These are phyloP conservation scores for Capsella rubella DNA, from an alignment of 441 rosid species.

Conservation along the genomic window DNA sequence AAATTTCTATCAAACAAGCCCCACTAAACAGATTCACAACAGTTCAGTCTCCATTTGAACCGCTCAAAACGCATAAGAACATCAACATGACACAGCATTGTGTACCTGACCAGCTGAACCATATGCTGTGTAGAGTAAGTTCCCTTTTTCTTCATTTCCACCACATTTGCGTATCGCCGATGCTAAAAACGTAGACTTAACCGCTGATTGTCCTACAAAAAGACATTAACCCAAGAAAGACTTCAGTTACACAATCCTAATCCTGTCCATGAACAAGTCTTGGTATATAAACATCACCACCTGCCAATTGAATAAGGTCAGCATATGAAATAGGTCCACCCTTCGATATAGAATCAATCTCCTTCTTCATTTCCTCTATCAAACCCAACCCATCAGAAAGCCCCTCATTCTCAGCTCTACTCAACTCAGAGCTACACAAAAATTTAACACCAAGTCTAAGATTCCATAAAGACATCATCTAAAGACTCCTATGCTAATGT, in stretches of 20 bases:
- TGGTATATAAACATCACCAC: constrained; percentile 43
- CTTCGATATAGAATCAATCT: constrained; percentile 81
- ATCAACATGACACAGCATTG: background rate
- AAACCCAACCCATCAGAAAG: constrained; percentile 66
- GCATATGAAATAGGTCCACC: constrained; percentile 90
- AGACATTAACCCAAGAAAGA: constrained; percentile 5
- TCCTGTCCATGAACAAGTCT: constrained; percentile 14
- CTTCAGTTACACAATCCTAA: constrained; percentile 5
- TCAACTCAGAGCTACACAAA: constrained; percentile 88
- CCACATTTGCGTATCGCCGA: constrained; percentile 91
- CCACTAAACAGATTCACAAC: constrained; percentile 60
- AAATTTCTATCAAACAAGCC: constrained; percentile 84
- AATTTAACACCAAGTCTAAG: constrained; percentile 9
- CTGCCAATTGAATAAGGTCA: constrained; percentile 83
- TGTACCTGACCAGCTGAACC: constrained; percentile 91
- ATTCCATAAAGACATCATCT: background rate
- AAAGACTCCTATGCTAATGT: background rate
- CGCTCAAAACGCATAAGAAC: background rate
- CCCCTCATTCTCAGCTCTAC: constrained; percentile 85
- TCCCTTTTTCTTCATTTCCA: constrained; percentile 89
- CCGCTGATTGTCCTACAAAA: constrained; percentile 71
- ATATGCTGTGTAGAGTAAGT: constrained; percentile 69
- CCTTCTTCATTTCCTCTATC: constrained; percentile 69
- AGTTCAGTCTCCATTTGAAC: constrained; percentile 7
- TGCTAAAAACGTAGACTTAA: constrained; percentile 78